Percentiles rank a stretch among this genome's conserved stretches.
phyloP scores from a whole-genome alignment of 1,284 basidiomycete species.

The Ustanciosporium gigantosporum region DNA sequence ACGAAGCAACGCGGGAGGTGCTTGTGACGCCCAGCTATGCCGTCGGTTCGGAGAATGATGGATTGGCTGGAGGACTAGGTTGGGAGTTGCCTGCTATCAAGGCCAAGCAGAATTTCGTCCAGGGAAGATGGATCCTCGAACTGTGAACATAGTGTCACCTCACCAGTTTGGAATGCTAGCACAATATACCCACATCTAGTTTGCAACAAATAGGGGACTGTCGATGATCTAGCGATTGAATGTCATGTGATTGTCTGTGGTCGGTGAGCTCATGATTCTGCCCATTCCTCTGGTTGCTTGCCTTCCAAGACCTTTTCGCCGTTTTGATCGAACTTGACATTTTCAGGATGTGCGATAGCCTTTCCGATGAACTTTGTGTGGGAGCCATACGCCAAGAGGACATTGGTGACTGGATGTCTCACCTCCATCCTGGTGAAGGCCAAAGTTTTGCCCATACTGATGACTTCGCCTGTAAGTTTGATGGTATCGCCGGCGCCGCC shows the following conservation, averaged over 20 bases:
- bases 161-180: too few species aligned
- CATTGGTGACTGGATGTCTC: conserved; percentile 41
- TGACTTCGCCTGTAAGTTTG: conserved; percentile 30
- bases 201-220: too few species aligned
- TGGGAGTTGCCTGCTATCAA: conserved; percentile 55
- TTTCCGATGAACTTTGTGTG: conserved; percentile 87
- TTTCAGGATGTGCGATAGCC: conserved; percentile 73
- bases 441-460: conserved; percentile 51
- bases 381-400: conserved; percentile 43
- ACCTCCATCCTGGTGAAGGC: conserved; percentile 56
- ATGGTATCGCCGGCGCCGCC: conserved; percentile 62
- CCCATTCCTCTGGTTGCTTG: conserved; percentile 42
- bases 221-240: too few species aligned
- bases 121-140: conserved; percentile 51
- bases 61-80: conserved; percentile 43
- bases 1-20: conserved; percentile 26
- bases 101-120: conserved; percentile 46
- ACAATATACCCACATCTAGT: too few species aligned
- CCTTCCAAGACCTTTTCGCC: conserved; percentile 75
- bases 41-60: conserved; percentile 47
- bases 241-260: too few species aligned
- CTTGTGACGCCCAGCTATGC: conserved; percentile 54
- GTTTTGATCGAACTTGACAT: conserved; percentile 77
- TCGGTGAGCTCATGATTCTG: not conserved
- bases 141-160: too few species aligned